phyloP scores from a whole-genome alignment of 2,329 filamentous ascomycete species.

The Plenodomus lindquistii region DNA sequence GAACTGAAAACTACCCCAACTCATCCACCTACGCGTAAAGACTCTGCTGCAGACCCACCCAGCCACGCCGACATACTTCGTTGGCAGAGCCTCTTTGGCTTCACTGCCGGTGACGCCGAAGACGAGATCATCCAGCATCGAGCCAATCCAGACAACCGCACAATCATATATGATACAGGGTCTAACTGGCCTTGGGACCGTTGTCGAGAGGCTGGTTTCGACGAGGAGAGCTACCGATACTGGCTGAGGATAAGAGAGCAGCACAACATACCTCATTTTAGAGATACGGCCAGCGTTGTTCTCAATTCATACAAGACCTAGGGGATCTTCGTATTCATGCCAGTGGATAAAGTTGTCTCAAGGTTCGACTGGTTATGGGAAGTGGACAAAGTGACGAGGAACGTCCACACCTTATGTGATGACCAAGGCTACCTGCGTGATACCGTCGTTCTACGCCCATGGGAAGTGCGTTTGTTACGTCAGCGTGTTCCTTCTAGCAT shows the following conservation, averaged over 20 bases:
- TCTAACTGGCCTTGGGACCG: constrained; percentile 4
- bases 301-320: not conserved
- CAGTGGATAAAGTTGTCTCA: not conserved
- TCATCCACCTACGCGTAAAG: not conserved
- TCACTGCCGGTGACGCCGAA: not conserved
- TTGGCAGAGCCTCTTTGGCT: constrained; percentile 5
- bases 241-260: constrained; percentile 2
- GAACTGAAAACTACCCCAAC: constrained; percentile 1
- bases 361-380: not conserved
- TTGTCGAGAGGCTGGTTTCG: constrained; percentile 4
- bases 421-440: not conserved
- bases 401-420: not conserved
- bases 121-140: not conserved
- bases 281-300: not conserved
- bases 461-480: not conserved
- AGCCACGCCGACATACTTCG: not conserved
- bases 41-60: not conserved
- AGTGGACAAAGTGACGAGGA: not conserved
- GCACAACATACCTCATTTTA: not conserved
- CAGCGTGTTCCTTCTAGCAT: not conserved
- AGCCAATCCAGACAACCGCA: not conserved
- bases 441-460: constrained; percentile 1
- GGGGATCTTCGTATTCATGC: constrained; percentile 1
- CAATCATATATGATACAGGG: not conserved
- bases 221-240: constrained; percentile 4